Conservation (phyloP, 2,329 filamentous ascomycete species). For the Graphiopsis chlorocephala region DNA sequence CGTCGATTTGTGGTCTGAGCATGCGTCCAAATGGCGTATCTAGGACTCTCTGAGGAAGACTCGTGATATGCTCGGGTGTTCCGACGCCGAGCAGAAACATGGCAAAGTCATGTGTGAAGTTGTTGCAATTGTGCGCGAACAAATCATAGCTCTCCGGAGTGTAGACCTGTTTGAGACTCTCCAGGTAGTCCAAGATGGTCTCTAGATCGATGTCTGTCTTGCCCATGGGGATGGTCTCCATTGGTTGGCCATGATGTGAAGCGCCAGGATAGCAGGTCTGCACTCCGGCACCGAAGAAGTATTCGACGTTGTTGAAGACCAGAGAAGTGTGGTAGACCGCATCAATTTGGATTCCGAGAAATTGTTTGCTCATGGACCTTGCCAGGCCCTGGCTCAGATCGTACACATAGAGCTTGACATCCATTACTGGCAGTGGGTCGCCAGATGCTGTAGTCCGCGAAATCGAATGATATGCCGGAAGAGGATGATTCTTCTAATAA, state of each 20-base stretch:
- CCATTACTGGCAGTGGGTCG: slow-evolving; percentile 35
- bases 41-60: slow-evolving; percentile 80
- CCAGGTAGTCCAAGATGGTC: slow-evolving; percentile 80
- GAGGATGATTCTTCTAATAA: not conserved
- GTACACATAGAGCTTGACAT: slow-evolving; percentile 52
- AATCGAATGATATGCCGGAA: not conserved
- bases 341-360: slow-evolving; percentile 72
- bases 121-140: slow-evolving; percentile 93
- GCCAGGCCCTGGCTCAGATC: slow-evolving; percentile 47
- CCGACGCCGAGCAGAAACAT: slow-evolving; percentile 86
- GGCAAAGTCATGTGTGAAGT: slow-evolving; percentile 89
- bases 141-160: slow-evolving; percentile 79
- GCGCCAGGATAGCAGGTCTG: slow-evolving; percentile 75
- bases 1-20: slow-evolving; percentile 73
- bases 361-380: slow-evolving; percentile 52
- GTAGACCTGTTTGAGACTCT: slow-evolving; percentile 78
- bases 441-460: not conserved
- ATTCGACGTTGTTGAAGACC: slow-evolving; percentile 79
- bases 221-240: slow-evolving; percentile 73
- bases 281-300: slow-evolving; percentile 85
- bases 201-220: slow-evolving; percentile 72
- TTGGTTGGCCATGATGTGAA: slow-evolving; percentile 81
- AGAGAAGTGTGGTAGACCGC: slow-evolving; percentile 95
- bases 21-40: slow-evolving; percentile 85
- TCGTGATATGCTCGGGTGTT: slow-evolving; percentile 82